phyloP scores from a whole-genome alignment of 2,329 filamentous ascomycete genomes.

The Ophiostoma australiae region DNA sequence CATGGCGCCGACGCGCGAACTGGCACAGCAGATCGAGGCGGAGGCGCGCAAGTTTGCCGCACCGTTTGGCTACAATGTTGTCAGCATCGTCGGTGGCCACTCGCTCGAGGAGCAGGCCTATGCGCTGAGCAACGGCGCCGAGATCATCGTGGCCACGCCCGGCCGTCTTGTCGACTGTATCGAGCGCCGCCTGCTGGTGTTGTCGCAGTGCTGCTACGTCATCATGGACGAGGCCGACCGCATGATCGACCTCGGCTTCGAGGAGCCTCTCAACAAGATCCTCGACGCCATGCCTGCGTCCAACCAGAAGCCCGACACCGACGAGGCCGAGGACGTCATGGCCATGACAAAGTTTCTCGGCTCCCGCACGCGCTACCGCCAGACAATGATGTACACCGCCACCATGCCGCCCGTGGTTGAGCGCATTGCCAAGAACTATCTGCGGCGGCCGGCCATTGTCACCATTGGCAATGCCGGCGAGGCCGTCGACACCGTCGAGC shows the following conservation, averaged over 20 bases:
- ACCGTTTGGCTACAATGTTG: constrained; percentile 87
- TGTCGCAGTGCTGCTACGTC: constrained; percentile 95
- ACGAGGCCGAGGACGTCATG: constrained; percentile 78
- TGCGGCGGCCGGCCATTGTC: constrained; percentile 85
- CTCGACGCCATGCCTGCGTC: constrained; percentile 85
- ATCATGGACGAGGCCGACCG: constrained; percentile 99
- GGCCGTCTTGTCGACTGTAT: constrained; percentile 97
- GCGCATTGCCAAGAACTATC: constrained; percentile 93
- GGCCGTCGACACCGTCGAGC: constrained; percentile 95
- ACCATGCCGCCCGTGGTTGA: constrained; percentile 94
- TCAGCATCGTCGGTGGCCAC: constrained; percentile 97
- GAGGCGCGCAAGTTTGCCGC: constrained; percentile 90
- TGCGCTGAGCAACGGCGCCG: constrained; percentile 82
- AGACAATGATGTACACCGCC: constrained; percentile 99
- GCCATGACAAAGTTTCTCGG: constrained; percentile 80
- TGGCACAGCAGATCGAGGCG: constrained; percentile 94
- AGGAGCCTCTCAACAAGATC: constrained; percentile 96
- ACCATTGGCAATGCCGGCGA: constrained; percentile 93
- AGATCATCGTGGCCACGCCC: constrained; percentile 97
- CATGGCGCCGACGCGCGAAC: constrained; percentile 88
- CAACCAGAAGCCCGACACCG: constrained; percentile 93
- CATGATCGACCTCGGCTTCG: constrained; percentile 98
- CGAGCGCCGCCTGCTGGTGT: constrained; percentile 82
- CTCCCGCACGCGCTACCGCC: constrained; percentile 74
- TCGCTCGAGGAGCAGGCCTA: constrained; percentile 90